Base-by-base conservation (phyloP, 768 basidiomycete genomes). In the Amanita jacksonii region DNA sequence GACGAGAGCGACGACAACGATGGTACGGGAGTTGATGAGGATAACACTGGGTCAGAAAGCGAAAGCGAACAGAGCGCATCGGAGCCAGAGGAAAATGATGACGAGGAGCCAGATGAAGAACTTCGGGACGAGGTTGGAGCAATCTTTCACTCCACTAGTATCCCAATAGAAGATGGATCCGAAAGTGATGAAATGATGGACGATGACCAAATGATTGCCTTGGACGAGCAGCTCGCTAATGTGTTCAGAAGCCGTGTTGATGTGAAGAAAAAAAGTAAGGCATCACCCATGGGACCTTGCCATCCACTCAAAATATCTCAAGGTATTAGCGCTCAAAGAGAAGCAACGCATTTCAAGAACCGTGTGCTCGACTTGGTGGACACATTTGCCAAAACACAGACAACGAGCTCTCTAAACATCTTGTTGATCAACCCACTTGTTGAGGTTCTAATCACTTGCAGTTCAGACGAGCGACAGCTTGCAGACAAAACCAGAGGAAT, bases 121-220 rank as follows among this genome's bases (percentile, higher is more conserved):
- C 73, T 93, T 36, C 72, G 86, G 43, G 66, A 68, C 36, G 80
- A 85, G 54, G 81, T 80, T 30, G 70, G 77, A 55, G 74, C 79
- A 49, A 80, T 74, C 2, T 61, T 84, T 3, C 70, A 71, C 15
- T 72, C 72, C 9, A 79, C 76, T 51, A 79, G 77, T 5, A 62
- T 79, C 27, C 72, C 73, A 28, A 72, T 72, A 12, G 74, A 74
- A 6, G 76, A 77, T 16, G 77, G 78, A 36, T 77, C 70, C 28
- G 72, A 73, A 31, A 78, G 78, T 10, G 79, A 81, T 49, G 84
- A 85, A 38, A 64, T 81, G 22, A 83, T 94, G 81, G 86, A 96
- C 57, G 94, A 99, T 57, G 93, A 98, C 19, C 89, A 96, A 64
- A 99, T 99, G 94, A 81, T 98, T 72, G 85, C 85, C 25, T 77